Evolutionary conservation across 2,329 filamentous ascomycete genomes (phyloP).

Genomic region (Trichoderma guizhouense): DNA sequence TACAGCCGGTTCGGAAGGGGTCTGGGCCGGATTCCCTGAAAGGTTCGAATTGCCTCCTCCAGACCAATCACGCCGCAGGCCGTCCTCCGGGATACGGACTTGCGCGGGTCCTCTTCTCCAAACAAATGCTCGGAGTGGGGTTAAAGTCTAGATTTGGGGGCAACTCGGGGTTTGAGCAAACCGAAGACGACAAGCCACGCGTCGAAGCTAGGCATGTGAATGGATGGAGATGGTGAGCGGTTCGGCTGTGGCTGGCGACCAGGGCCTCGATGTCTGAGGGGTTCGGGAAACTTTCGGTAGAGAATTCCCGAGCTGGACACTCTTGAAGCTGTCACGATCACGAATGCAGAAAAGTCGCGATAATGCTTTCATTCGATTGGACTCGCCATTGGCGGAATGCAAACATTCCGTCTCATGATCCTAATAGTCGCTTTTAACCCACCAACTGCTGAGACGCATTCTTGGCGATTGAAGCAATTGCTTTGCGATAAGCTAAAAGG

Average conservation of each 20-base stretch:
- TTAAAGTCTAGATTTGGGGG: background rate
- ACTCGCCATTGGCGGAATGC: slow-evolving; percentile 1
- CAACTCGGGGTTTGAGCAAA: background rate
- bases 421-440: background rate
- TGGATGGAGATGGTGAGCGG: background rate
- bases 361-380: background rate
- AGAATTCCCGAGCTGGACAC: background rate
- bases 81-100: slow-evolving; percentile 14
- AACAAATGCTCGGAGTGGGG: background rate
- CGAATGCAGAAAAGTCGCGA: background rate
- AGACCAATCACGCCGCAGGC: slow-evolving; percentile 12
- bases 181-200: background rate
- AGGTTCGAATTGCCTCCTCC: background rate
- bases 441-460: background rate
- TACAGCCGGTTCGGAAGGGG: background rate
- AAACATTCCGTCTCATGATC: background rate
- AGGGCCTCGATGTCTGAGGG: background rate
- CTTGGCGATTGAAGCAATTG: background rate
- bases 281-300: background rate
- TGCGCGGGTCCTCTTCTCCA: slow-evolving; percentile 2
- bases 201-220: background rate
- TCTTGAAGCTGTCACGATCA: background rate
- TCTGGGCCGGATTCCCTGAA: slow-evolving; percentile 6
- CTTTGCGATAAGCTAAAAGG: slow-evolving; percentile 7
- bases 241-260: slow-evolving; percentile 6